Base-by-base conservation (phyloP, 2,329 filamentous ascomycete genomes). In the Aspergillus novofumigatus region DNA sequence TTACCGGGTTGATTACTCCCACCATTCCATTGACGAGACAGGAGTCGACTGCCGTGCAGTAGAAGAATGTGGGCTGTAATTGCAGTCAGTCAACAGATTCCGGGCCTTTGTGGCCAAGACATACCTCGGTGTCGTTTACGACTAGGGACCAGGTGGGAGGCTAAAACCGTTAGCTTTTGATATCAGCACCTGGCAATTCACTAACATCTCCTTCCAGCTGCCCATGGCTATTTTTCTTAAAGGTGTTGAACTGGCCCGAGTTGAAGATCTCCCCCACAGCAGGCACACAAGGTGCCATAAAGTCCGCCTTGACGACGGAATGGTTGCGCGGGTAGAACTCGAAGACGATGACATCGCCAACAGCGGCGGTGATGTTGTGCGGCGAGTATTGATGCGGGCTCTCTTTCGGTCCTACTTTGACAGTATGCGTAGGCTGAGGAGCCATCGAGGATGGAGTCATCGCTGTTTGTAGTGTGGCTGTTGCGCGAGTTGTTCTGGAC, bases 11-110 rank as follows among this genome's bases (percentile, higher is more conserved):
- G 63, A 93, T 87, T 1, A 84, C 87, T 3, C 89, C 89, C 17
- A 93, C 81, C 89, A 93, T 93, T 23, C 83, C 80, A 47, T 87
- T 81, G 2, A 75, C 70, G 3, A 80, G 78, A 66, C 90, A 93
- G 1, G 87, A 89, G 0, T 78, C 81, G 0, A 84, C 80, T 0
- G 87, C 87, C 0, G 86, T 83, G 61, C 87, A 91, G 70, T 90
- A 91, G 71, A 83, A 89, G 69, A 87, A 89, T 17, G 86, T 81
- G 0, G 88, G 86, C 23, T 74, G 35, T 17, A 26, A 17, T 10
- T 38, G 2, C 26, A 48, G 48, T 57, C 20, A 60, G 60, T 47
- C 3, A 52, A 6, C 3, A 23, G 7, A 11, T 26, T 17, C 2
- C 4, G n/a, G n/a, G 1, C 23, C 5, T 20, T 17, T 21, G 17